phyloP scores from a whole-genome alignment of 768 basidiomycete species.

The Rhodocollybia butyracea region DNA sequence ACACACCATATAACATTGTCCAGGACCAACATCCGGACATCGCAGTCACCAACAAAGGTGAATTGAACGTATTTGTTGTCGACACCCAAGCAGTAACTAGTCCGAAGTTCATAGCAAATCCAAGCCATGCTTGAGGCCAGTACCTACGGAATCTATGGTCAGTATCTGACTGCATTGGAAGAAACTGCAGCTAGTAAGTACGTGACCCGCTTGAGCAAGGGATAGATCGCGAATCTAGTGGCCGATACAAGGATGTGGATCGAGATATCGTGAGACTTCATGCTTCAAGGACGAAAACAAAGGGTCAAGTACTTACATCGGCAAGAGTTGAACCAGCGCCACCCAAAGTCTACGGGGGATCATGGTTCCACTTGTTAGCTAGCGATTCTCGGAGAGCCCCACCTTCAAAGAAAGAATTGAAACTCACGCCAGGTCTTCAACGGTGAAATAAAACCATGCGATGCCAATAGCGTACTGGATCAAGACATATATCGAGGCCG shows the following conservation, averaged over 20 bases:
- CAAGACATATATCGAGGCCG: slow-evolving; percentile 37
- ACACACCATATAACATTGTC: slow-evolving; percentile 47
- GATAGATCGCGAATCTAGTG: slow-evolving; percentile 41
- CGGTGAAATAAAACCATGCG: slow-evolving; percentile 33
- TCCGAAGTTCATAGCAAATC: slow-evolving; percentile 56
- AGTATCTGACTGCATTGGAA: too few relatives aligned
- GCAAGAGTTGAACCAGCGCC: slow-evolving; percentile 43
- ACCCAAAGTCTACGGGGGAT: slow-evolving; percentile 30
- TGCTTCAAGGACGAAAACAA: neutral
- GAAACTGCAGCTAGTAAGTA: too few relatives aligned
- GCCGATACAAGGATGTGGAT: neutral
- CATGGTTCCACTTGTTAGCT: neutral
- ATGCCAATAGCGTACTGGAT: slow-evolving; percentile 39
- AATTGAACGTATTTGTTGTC: slow-evolving; percentile 28
- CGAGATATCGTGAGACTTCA: neutral
- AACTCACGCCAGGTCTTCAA: slow-evolving; percentile 32
- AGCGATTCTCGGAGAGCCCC: neutral
- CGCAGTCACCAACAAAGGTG: slow-evolving; percentile 28
- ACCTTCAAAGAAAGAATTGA: neutral
- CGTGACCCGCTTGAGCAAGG: slow-evolving; percentile 53
- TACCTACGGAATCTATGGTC: too few relatives aligned
- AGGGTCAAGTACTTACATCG: slow-evolving; percentile 30
- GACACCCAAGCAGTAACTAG: slow-evolving; percentile 47
- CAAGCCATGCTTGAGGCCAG: slow-evolving; percentile 64
- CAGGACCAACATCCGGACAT: slow-evolving; percentile 47